phyloP scores from a whole-genome alignment of 148 eudicot genomes.

The Nepenthes gracilis region DNA sequence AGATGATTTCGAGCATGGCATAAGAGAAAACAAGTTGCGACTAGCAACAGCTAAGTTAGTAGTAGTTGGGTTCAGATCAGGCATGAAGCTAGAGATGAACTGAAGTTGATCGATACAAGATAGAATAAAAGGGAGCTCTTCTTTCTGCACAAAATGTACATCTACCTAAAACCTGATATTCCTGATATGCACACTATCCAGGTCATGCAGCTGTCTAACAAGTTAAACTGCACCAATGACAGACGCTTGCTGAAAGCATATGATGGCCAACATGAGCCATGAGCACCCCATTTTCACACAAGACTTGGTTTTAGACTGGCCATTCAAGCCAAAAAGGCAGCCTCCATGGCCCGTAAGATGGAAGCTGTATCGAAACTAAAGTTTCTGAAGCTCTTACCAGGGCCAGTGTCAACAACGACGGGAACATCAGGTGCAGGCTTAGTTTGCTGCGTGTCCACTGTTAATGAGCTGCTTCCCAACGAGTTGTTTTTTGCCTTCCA shows the following conservation, averaged over 20 bases:
- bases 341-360: constrained; percentile 50
- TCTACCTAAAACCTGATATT: constrained; percentile 10
- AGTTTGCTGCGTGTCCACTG: constrained; percentile 36
- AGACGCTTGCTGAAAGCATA: too few species aligned
- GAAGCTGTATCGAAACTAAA: constrained; percentile 51
- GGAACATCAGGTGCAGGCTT: constrained; percentile 34
- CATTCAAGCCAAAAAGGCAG: constrained; percentile 27
- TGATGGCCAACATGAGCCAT: too few species aligned
- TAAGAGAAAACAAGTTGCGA: too few species aligned
- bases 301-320: too few species aligned
- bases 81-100: too few species aligned
- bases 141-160: constrained; percentile 7
- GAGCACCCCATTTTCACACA: too few species aligned
- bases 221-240: not conserved
- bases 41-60: too few species aligned
- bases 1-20: too few species aligned
- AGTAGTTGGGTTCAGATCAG: too few species aligned
- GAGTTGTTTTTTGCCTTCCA: constrained; percentile 82
- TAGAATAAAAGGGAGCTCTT: too few species aligned
- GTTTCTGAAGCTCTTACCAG: constrained; percentile 62
- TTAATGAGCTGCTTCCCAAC: constrained; percentile 41
- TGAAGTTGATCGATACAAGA: too few species aligned
- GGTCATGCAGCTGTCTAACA: constrained; percentile 7
- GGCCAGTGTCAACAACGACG: constrained; percentile 22
- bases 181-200: constrained; percentile 24